Percentiles rank a stretch among this genome's conserved stretches.
phyloP scores from a whole-genome alignment of 108 stramenopile genomes.

The Skeletonema marinoi region DNA sequence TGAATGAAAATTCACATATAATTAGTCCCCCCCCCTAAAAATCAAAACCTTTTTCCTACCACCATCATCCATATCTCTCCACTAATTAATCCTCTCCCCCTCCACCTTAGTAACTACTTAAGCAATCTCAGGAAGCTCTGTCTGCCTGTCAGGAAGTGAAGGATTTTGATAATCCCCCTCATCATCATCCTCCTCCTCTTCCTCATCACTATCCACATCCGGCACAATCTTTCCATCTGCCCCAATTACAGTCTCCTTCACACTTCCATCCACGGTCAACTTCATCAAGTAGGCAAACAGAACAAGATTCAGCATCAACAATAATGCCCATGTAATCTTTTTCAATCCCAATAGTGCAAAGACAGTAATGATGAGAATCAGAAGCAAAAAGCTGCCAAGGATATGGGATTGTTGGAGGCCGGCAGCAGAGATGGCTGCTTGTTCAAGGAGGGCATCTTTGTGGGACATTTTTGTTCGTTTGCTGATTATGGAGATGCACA shows the following conservation, averaged over 20 bases:
- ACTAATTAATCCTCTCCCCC: too few relatives aligned
- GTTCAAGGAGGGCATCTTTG: constrained; percentile 86
- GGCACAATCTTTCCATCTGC: constrained; percentile 71
- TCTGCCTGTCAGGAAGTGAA: neutral
- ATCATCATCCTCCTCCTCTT: constrained; percentile 8
- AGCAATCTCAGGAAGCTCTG: too few relatives aligned
- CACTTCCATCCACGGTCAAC: constrained; percentile 70
- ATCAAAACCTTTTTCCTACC: too few relatives aligned
- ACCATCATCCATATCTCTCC: too few relatives aligned
- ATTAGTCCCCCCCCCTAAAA: too few relatives aligned
- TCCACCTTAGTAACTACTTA: too few relatives aligned
- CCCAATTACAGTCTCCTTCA: constrained; percentile 79
- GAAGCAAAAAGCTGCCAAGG: constrained; percentile 69
- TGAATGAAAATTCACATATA: too few relatives aligned
- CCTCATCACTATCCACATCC: constrained; percentile 35
- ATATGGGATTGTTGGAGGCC: constrained; percentile 83
- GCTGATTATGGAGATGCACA: constrained; percentile 69
- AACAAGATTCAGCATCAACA: constrained; percentile 72
- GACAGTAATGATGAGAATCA: constrained; percentile 70
- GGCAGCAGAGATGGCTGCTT: constrained; percentile 83
- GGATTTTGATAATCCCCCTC: constrained; percentile 24
- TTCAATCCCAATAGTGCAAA: constrained; percentile 78
- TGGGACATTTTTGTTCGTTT: constrained; percentile 84
- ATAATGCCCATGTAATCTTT: constrained; percentile 80
- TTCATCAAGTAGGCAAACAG: constrained; percentile 89